Base-by-base conservation (phyloP, 495 filamentous ascomycete species). In the Daldinia decipiens region DNA sequence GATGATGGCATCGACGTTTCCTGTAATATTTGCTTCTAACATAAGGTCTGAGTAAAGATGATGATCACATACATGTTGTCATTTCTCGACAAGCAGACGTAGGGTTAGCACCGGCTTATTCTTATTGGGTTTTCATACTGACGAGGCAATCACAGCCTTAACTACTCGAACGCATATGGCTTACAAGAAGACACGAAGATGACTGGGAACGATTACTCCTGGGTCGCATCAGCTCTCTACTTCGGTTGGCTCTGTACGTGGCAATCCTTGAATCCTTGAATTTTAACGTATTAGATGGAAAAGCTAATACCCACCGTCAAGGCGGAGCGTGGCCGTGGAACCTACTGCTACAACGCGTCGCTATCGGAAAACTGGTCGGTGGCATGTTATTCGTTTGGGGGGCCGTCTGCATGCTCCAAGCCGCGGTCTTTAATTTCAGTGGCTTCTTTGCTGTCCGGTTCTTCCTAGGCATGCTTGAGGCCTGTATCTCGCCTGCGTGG, bases 391-490 rank as follows among this genome's bases (percentile, higher is more conserved):
- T 79, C 38, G 59, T 77, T 26, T 81, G 79, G 79, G 78, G 78
- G n/a, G 55, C 70, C 0, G 65, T 76, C 34, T 74, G 71, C 51
- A 77, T 76, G 70, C 62, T 78, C 6, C 76, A 75, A 59, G 78
- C 72, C 1, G 71, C 74, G 1, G 73, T 72, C 26, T 70, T 68
- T 58, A 74, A 70, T 40, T 78, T 80, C 55, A 58, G 72, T 6
- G 77, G 72, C 31, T 70, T 79, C 65, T 73, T 77, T 43, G 74
- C 71, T 11, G 50, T 64, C 51, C 77, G 79, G 5, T 78, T 81
- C 73, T 78, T 80, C 27, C 61, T 80, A 5, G 79, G 78, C n/a
- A 59, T 77, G 36, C 70, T 80, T n/a, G 79, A 79, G 60, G 79
- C 67, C 0, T 71, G 69, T 12, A 73, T 79, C 55, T 74, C 73